These are phyloP conservation scores for Paraphaeosphaeria minitans DNA, from an alignment of 2,329 filamentous ascomycete genomes.

Conservation along the genomic window DNA sequence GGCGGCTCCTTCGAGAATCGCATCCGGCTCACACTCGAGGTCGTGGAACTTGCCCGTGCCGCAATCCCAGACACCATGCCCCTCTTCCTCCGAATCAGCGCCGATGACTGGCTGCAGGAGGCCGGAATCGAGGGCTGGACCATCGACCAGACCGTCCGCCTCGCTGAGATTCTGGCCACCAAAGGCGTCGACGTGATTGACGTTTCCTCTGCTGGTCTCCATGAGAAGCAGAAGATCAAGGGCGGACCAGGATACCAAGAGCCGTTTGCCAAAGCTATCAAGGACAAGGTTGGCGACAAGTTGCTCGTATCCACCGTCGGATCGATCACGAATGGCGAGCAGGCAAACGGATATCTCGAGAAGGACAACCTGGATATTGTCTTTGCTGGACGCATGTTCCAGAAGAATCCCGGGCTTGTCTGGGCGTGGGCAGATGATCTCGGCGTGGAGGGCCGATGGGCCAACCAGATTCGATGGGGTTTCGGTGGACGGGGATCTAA, in stretches of 20 bases:
- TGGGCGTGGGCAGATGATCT: slow-evolving; percentile 75
- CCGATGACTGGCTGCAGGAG: slow-evolving; percentile 75
- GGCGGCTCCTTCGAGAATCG: slow-evolving; percentile 76
- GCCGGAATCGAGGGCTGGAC: slow-evolving; percentile 69
- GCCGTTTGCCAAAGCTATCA: slow-evolving; percentile 72
- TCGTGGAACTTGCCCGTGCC: slow-evolving; percentile 65
- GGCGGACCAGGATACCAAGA: slow-evolving; percentile 73
- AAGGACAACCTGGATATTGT: slow-evolving; percentile 66
- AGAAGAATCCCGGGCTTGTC: slow-evolving; percentile 81
- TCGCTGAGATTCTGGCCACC: slow-evolving; percentile 70
- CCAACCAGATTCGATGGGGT: slow-evolving; percentile 71
- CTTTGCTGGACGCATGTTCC: slow-evolving; percentile 74
- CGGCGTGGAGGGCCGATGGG: slow-evolving; percentile 71
- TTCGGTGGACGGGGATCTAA: slow-evolving; percentile 57
- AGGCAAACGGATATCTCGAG: slow-evolving; percentile 57
- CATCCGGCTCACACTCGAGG: slow-evolving; percentile 68
- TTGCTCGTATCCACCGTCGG: slow-evolving; percentile 78
- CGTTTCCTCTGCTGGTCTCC: slow-evolving; percentile 77
- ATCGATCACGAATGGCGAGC: slow-evolving; percentile 69
- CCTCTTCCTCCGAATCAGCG: slow-evolving; percentile 74
- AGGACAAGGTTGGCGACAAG: slow-evolving; percentile 72
- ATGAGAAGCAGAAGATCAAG: slow-evolving; percentile 64
- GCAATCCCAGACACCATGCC: slow-evolving; percentile 71
- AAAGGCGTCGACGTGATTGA: slow-evolving; percentile 83
- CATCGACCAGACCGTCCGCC: slow-evolving; percentile 64